These are phyloP conservation scores for Dissophora ornata DNA, from an alignment of 192 early-diverging fungal genomes.

Conservation along the genomic window DNA sequence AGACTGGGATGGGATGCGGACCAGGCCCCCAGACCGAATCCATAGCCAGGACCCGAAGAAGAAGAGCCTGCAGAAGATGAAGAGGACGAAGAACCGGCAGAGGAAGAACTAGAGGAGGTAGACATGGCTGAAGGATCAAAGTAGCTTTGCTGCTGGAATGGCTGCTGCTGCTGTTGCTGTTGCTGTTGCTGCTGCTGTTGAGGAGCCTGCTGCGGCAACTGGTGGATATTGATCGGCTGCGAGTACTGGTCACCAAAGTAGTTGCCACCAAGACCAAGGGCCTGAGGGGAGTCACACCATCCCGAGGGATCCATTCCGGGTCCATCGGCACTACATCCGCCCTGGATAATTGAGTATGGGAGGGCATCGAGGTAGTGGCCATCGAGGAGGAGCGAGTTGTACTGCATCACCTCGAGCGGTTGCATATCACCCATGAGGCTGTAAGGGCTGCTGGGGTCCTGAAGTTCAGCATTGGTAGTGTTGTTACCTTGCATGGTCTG, in stretches of 20 bases:
- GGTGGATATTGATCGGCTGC: constrained; percentile 24
- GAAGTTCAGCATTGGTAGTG: constrained; percentile 2
- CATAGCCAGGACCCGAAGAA: constrained; percentile 8
- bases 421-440: constrained; percentile 32
- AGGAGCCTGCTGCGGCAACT: not conserved
- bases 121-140: constrained; percentile 16
- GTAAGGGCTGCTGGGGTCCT: constrained; percentile 25
- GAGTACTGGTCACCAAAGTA: constrained; percentile 35
- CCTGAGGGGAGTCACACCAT: constrained; percentile 35
- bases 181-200: too few species aligned
- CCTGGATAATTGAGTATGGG: constrained; percentile 27
- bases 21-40: constrained; percentile 21
- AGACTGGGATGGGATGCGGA: constrained; percentile 2
- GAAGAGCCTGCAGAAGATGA: constrained; percentile 16
- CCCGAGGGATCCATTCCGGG: constrained; percentile 17
- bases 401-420: constrained; percentile 42
- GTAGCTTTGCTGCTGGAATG: constrained; percentile 10
- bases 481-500: constrained; percentile 3
- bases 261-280: constrained; percentile 6
- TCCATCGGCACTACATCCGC: constrained; percentile 21
- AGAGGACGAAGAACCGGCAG: constrained; percentile 16
- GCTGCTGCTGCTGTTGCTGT: constrained; percentile 17
- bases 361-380: constrained; percentile 28
- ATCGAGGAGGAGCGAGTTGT: constrained; percentile 47
- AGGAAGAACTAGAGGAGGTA: constrained; percentile 22